Conservation (phyloP, 805 yeast genomes). For the Candida oleophila region DNA sequence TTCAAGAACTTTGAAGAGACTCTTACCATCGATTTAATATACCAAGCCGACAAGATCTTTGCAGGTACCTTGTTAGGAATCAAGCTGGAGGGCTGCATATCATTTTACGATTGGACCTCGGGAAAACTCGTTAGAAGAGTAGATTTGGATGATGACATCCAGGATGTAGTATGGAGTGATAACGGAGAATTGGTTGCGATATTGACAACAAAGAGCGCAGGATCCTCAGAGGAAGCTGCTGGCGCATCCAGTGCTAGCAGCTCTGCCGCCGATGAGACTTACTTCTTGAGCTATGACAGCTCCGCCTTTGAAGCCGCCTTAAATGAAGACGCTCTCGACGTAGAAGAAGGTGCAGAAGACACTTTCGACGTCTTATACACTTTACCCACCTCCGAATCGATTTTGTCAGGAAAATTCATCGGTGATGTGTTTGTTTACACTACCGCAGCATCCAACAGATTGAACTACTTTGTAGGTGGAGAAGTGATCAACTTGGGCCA, state of each 20-base stretch:
- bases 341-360: conserved; percentile 86
- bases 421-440: conserved; percentile 97
- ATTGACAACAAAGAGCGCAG: conserved; percentile 32
- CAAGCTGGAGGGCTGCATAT: conserved; percentile 78
- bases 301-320: conserved; percentile 65
- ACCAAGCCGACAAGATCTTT: conserved; percentile 74
- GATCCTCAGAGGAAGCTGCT: conserved; percentile 16
- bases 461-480: conserved; percentile 94
- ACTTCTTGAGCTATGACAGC: conserved; percentile 71
- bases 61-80: conserved; percentile 90
- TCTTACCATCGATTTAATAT: conserved; percentile 61
- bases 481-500: conserved; percentile 89
- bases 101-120: conserved; percentile 92
- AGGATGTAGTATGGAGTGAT: conserved; percentile 87
- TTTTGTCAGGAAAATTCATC: conserved; percentile 91
- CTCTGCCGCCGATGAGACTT: conserved; percentile 62
- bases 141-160: conserved; percentile 73
- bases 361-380: conserved; percentile 85
- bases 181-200: conserved; percentile 87
- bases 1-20: conserved; percentile 85
- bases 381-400: conserved; percentile 62
- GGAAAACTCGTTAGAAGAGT: conserved; percentile 83
- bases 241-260: conserved; percentile 15
- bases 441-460: conserved; percentile 73
- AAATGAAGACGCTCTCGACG: conserved; percentile 55